Evolutionary conservation across 768 basidiomycete genomes (phyloP).

Genomic region (Termitomyces sp.): DNA sequence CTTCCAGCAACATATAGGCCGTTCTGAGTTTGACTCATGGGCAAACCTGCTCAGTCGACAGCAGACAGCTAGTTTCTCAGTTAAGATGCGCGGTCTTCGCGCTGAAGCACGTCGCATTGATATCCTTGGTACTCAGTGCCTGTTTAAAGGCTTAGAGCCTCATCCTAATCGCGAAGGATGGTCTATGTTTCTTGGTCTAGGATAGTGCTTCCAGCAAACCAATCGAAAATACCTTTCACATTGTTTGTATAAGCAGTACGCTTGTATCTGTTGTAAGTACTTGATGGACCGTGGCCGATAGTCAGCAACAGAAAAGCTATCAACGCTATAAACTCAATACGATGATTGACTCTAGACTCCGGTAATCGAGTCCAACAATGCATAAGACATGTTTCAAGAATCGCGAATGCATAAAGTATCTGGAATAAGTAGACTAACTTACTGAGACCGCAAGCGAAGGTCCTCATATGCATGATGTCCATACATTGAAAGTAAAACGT

Average conservation of each 20-base stretch:
- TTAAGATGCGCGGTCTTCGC: conserved; percentile 21
- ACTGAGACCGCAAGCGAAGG: too few species aligned
- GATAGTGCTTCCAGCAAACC: neutral
- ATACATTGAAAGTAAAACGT: too few species aligned
- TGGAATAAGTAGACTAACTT: too few species aligned
- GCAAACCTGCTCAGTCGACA: conserved; percentile 22
- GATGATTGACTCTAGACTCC: too few species aligned
- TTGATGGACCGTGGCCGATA: neutral
- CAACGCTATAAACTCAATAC: neutral
- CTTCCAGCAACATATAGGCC: conserved; percentile 37
- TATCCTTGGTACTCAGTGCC: conserved; percentile 45
- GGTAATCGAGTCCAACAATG: too few species aligned
- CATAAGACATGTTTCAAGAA: too few species aligned
- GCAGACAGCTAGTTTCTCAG: conserved; percentile 30
- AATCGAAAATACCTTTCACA: neutral
- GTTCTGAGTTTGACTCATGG: conserved; percentile 38
- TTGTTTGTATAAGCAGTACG: neutral
- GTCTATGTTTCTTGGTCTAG: conserved; percentile 31
- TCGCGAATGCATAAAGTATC: too few species aligned
- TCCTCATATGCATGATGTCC: too few species aligned
- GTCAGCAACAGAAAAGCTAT: neutral
- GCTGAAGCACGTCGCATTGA: conserved; percentile 37
- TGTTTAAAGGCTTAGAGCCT: conserved; percentile 55
- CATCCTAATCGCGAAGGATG: conserved; percentile 47
- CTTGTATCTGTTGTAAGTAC: neutral